Evolutionary conservation across 192 early-diverging fungal species (phyloP).

Genomic region (Backusella tarrabulga): DNA sequence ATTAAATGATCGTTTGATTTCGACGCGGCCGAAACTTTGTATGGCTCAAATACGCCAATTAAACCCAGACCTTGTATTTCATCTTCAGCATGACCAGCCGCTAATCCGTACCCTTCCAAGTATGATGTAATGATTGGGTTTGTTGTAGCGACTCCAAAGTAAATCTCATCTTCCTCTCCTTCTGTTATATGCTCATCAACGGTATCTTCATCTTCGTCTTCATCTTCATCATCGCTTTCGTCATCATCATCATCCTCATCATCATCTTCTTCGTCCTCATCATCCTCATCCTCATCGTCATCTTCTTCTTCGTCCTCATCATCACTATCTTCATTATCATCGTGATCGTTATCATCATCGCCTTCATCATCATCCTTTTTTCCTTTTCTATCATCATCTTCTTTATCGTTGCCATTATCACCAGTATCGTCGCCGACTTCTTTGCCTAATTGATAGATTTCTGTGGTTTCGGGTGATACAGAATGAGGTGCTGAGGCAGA

Average conservation of each 20-base stretch:
- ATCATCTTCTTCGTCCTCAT: not conserved
- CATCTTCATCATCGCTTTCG: not conserved
- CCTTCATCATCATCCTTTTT: not conserved
- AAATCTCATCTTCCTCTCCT: not conserved
- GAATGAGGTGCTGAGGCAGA: not conserved
- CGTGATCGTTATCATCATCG: not conserved
- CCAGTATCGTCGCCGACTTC: not conserved
- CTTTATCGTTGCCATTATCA: not conserved
- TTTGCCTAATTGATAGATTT: not conserved
- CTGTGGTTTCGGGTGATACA: not conserved
- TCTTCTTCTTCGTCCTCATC: not conserved
- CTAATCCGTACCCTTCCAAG: constrained; percentile 1
- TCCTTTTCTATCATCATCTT: not conserved
- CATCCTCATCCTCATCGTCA: not conserved
- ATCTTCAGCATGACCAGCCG: constrained; percentile 5
- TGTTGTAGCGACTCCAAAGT: not conserved
- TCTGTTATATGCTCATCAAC: not conserved
- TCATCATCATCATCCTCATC: not conserved
- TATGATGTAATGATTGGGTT: not conserved
- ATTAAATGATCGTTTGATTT: not conserved
- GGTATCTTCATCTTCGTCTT: not conserved
- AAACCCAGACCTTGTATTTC: not conserved
- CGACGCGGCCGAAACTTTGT: not conserved
- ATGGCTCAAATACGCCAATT: not conserved
- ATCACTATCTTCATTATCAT: not conserved